Evolutionary conservation across 164 flowering plant species (phyloP).

Genomic region (Magnolia sinica): DNA sequence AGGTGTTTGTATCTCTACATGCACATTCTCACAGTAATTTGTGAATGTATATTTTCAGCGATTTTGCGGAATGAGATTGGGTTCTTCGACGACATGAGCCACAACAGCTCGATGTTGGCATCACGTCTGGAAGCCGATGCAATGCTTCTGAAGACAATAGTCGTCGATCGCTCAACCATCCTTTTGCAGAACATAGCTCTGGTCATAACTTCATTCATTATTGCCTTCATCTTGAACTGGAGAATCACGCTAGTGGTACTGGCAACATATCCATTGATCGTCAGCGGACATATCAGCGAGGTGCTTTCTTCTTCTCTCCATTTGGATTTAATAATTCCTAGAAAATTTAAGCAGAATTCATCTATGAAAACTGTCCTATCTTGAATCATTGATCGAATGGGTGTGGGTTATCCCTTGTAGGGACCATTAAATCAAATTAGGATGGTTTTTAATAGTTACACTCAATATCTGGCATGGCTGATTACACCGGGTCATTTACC

Average conservation of each 20-base stretch:
- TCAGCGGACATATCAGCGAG: constrained; percentile 92
- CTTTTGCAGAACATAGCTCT: constrained; percentile 70
- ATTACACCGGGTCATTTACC: no score
- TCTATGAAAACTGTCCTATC: no score
- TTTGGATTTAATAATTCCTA: neutral
- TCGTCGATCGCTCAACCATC: constrained; percentile 82
- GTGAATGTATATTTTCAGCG: constrained; percentile 39
- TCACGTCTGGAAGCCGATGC: constrained; percentile 87
- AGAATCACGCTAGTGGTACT: constrained; percentile 76
- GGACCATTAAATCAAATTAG: no score
- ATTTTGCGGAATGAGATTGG: constrained; percentile 89
- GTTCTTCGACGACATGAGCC: constrained; percentile 75
- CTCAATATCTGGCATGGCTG: no score
- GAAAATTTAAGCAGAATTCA: no score
- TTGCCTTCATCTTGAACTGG: constrained; percentile 92
- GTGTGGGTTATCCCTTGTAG: no score
- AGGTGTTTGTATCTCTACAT: no score
- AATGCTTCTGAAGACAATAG: constrained; percentile 63
- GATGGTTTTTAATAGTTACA: no score
- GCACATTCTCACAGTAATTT: neutral
- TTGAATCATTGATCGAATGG: no score
- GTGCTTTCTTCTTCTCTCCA: constrained; percentile 27
- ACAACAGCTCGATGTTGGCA: constrained; percentile 74
- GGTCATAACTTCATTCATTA: constrained; percentile 60
- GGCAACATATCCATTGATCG: constrained; percentile 76